Evolutionary conservation across 2,329 filamentous ascomycete genomes (phyloP), one percentile per base, ranked within the genome.

Genomic region (Phialophora chinensis): DNA sequence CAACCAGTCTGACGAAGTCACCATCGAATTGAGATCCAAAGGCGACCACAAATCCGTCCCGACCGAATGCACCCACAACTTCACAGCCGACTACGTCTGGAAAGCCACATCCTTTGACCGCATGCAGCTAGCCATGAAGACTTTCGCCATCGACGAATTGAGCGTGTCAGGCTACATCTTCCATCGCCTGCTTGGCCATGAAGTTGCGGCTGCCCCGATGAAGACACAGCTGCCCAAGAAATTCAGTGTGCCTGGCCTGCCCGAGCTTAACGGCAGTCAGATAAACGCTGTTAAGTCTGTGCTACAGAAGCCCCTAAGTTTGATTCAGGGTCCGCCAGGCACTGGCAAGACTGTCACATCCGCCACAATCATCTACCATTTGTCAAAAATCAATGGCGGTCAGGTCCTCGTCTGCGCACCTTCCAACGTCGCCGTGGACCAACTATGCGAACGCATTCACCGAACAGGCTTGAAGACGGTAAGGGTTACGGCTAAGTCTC

Each of bases 51-150:
- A 98, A 79, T 92, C 91, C 31, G 92, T 98, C 0, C 95, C 95
- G 0, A 97, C 92, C 0, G 94, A 99, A 75, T 95, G 94, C 79
- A 97, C 94, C 0, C 92, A 96, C 80, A 97, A 97, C 79, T 99
- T 99, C 80, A 97, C 93, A 17, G 95, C 94, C 71, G 95, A 99
- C 78, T 99, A 99, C 75, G 95, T 99, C 63, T 99, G 95, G 95
- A 99, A 99, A 78, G 95, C 96, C 14, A 99, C 96, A 0, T 98
- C 94, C 0, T 99, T 99, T 77, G 95, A 99, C 76, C 93, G 95
- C 70, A 99, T 99, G 95, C 95, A 99, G 79, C 88, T 93, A 72
- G 96, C 95, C 62, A 98, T 99, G 94, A 98, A 97, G 84, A 98
- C 92, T 0, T 99, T 99, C 77, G 95, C 95, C 5, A 89, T 98